Base-by-base conservation (phyloP, 2,329 filamentous ascomycete genomes). In the Alternaria triticimaculans region DNA sequence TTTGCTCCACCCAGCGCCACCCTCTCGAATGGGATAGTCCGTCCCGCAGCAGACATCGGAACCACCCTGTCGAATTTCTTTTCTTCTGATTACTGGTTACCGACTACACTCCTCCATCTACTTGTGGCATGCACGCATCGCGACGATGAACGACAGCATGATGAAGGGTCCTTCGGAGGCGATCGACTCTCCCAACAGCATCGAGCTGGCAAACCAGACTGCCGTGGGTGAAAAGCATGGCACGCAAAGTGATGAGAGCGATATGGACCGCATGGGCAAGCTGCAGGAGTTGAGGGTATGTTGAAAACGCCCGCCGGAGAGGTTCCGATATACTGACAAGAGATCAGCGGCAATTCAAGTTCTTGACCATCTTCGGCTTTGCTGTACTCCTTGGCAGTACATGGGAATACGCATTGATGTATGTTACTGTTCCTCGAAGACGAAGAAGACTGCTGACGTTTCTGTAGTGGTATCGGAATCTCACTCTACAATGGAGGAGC, bases 201-300 rank as follows among this genome's bases (percentile, higher is more conserved):
- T 62, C 28, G 56, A 49, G 20, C 33, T 57, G 25, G 51, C 50
- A 3, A 55, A 43, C 10, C 20, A 23, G 6, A 7, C 18, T 20
- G 51, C 51, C n/a, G 58, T 49, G 10, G 46, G 30, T 30, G 51
- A 56, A 18, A 60, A 56, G 28, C 3, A 60, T 56, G 58, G 58
- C 23, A 60, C 58, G 14, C 50, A 18, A 10, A 26, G 58, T 3
- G 71, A 72, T 59, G 58, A 61, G n/a, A 53, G 21, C 4, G 68
- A 71, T 30, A 70, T 72, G 69, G 25, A 69, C 18, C 69, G 69
- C 21, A 70, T 72, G 68, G 69, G 69, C 15, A 72, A 72, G 37
- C 18, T 61, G 25, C 69, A 69, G 33, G 48, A 64, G 43, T 48
- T 69, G 15, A 62, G 66, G 25, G 68, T 70, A 45, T 21, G 55